Evolutionary conservation across 78 protist species (phyloP), one percentile per base, ranked within the genome.

Genomic region (Ministeria vibrans): DNA sequence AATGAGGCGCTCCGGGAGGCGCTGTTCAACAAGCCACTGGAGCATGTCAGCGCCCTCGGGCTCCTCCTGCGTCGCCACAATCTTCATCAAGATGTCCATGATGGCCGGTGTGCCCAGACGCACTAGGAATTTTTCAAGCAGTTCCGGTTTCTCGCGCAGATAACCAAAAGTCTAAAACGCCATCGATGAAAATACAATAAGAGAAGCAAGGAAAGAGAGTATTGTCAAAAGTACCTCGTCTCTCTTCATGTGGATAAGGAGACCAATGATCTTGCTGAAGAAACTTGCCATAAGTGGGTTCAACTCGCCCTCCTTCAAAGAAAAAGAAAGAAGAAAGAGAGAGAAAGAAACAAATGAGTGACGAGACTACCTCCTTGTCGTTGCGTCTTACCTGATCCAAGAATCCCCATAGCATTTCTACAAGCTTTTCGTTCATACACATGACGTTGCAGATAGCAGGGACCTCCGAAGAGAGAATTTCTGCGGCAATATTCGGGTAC

Each of bases 61-160:
- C 22, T 28, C 72, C 36, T 87, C 91, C 81, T 86, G 85, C 42
- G 70, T 68, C 66, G 81, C 73, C 39, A 78, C 82, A 15, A 87
- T 80, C 85, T 79, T 80, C 30, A 83, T 44, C 42, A 87, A 53
- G 30, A 87, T 69, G 49, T 87, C 91, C 46, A 83, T 84, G 38
- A 87, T 62, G 75, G 86, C 82, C 46, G 87, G 72, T 53, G 76
- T 83, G 66, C 81, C 91, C 61, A 87, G 74, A 46, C 83, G 91
- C 30, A 55, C 36, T 53, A 87, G 79, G 64, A 87, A 66, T 30
- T 78, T 81, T 20, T 83, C 88, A 59, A 87, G 41, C 55, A 83
- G 64, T 1, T 76, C 77, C 28, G 75, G 82, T 73, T 80, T 78
- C 79, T 79, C 75, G 68, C 83, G 78, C 36, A 87, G 75, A n/a